Conservation (phyloP, 345 rosid species). For the Erysimum cheiranthoides region DNA sequence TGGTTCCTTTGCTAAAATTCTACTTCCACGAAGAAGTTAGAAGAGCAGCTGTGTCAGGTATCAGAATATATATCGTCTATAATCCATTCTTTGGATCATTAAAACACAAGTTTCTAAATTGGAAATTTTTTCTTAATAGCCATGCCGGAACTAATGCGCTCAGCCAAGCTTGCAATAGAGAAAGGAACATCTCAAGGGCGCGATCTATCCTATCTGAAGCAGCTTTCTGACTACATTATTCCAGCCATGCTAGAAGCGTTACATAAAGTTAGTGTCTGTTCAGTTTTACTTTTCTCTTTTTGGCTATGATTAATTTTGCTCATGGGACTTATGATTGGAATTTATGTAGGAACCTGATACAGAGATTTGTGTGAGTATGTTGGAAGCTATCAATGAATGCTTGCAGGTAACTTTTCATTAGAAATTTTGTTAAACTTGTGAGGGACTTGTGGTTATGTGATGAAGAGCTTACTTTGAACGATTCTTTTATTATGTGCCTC, state of each 20-base stretch:
- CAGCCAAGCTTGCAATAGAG: slow-evolving; percentile 96
- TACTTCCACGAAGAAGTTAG: slow-evolving; percentile 99
- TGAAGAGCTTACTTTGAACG: not conserved
- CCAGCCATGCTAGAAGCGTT: slow-evolving; percentile 96
- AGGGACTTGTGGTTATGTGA: not conserved
- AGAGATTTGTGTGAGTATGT: slow-evolving; percentile 93
- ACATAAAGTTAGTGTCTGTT: slow-evolving; percentile 68
- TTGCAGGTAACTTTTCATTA: slow-evolving; percentile 64
- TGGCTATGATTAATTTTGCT: slow-evolving; percentile 4
- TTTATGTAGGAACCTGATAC: slow-evolving; percentile 95
- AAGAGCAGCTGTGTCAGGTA: slow-evolving; percentile 99
- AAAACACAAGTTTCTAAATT: slow-evolving; percentile 16
- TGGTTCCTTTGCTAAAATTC: slow-evolving; percentile 97
- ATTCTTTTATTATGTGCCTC: not conserved
- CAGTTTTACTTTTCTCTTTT: slow-evolving; percentile 1
- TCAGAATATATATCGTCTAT: not conserved
- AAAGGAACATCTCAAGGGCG: slow-evolving; percentile 89
- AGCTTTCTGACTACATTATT: slow-evolving; percentile 87
- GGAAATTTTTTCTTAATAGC: slow-evolving; percentile 51
- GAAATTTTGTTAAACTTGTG: not conserved
- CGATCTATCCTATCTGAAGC: slow-evolving; percentile 87
- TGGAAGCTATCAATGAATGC: slow-evolving; percentile 97
- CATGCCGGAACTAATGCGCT: slow-evolving; percentile 96
- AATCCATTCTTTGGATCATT: slow-evolving; percentile 3
- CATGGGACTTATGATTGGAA: slow-evolving; percentile 25